Evolutionary conservation across 139 green algal genomes (phyloP).

Genomic region (Tetradesmus lagerheimii): DNA sequence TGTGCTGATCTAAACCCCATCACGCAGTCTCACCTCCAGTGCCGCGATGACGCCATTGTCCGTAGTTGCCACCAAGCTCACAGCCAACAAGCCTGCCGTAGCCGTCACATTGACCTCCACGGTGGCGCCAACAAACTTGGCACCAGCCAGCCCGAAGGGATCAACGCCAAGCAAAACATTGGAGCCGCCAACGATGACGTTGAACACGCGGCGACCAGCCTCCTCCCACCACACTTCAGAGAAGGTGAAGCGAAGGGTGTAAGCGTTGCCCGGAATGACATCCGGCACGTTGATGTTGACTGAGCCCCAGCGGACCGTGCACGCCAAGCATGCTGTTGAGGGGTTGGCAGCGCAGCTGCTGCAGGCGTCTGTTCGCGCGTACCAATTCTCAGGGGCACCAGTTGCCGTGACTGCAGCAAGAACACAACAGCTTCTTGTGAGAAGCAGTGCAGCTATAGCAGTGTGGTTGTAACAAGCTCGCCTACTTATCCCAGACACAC

Average conservation of each 20-base stretch:
- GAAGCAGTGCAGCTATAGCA: neutral
- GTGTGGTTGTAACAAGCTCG: too few species aligned
- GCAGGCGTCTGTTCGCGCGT: neutral
- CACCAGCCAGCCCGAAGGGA: neutral
- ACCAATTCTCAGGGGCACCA: neutral
- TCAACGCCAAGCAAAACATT: neutral
- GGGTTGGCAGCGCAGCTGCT: neutral
- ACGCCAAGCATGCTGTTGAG: neutral
- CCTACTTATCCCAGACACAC: too few species aligned
- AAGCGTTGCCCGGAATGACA: neutral
- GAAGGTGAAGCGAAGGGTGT: neutral
- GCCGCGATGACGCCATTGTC: neutral
- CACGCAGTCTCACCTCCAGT: neutral
- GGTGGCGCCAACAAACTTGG: neutral
- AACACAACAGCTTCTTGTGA: too few species aligned
- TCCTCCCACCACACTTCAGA: neutral
- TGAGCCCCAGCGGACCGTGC: neutral
- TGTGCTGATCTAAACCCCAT: too few species aligned
- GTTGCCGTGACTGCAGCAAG: neutral
- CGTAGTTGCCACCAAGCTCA: neutral
- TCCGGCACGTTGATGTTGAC: neutral
- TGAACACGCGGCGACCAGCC: neutral
- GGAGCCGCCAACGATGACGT: neutral
- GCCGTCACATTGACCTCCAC: neutral
- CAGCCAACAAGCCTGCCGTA: neutral